Evolutionary conservation across 2,329 filamentous ascomycete species (phyloP), one percentile per base, ranked within the genome.

Genomic region (Magnaporthiopsis rhizophila): DNA sequence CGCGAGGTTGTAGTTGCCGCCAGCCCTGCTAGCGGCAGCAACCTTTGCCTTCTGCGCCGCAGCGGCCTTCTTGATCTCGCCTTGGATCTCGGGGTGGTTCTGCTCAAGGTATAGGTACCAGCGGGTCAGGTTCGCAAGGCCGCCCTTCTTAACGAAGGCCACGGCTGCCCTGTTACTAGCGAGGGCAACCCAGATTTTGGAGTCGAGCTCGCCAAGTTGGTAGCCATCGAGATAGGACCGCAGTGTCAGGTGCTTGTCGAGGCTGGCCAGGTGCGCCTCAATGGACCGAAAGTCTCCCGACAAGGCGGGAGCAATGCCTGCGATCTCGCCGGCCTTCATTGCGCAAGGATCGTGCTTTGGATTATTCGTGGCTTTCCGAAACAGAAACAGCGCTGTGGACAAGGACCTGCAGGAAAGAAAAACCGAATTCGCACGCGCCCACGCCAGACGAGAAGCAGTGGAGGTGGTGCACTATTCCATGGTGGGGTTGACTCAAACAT

Each of bases 101-200:
- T 91, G 86, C 76, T 97, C 92, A 69, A 98, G 82, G 75, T 89
- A 96, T 71, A 81, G 84, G 77, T 93, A 97, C 94, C 94, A 98
- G 69, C 94, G 86, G 64, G 86, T 85, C 66, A 97, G 76, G 75
- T 95, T 97, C 65, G 84, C 80, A 69, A 94, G 86, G 34, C 86
- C 80, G 59, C 88, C 90, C 77, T 91, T 91, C 78, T 91, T 90
- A 70, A 97, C 83, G 69, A 90, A 91, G 4, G 90, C 87, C 69
- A 90, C 83, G 24, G 91, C 89, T n/a, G 92, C 90, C 67, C 91
- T 89, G 80, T 96, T 97, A 70, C 85, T 88, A 65, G 91, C 88
- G 64, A 97, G 83, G 6, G 90, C 87, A 71, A 89, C 85, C 91
- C 92, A 98, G 68, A 96, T 83, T 72, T 89, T 89, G 68, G 87